Base-by-base conservation (phyloP, 345 rosid species). In the Cardamine resedifolia region DNA sequence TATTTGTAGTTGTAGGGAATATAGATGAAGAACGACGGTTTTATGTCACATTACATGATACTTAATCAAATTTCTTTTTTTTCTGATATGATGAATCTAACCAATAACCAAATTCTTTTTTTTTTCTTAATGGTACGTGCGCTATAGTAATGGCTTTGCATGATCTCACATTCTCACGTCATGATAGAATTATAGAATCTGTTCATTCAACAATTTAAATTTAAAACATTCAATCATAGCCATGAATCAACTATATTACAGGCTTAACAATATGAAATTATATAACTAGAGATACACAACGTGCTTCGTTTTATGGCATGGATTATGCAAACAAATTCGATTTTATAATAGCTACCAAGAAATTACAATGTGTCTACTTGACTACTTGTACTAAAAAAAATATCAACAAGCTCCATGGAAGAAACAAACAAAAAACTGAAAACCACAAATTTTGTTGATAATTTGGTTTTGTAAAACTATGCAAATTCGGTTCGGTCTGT, bases 141-240 rank as follows among this genome's bases (percentile, higher is more conserved):
- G 19, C 20, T 30, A 31, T 64, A 11, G 28, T 48, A 30, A 47
- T 64, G 50, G 20, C 14, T 30, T 48, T 64, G 57, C 65, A 57
- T 69, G 73, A 57, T 57, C 57, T 15, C 56, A 64, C 55, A 27
- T 64, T 57, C 57, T 15, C 56, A 64, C 55, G 41, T 64, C 28
- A 6, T 47, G 41, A 7, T n/a, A 15, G 30, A 68, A 27, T 33
- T 3, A 9, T 66, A 51, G 33, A 43, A 43, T 43, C 18, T 43
- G 3, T 11, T 6, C 61, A 67, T 11, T 26, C 56, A 56, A 68
- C 31, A 28, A 36, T 24, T 24, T 41, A 1, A 1, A 55, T 18
- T 10, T 27, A 3, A 55, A 41, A 68, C 30, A 14, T 39, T 26
- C n/a, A 38, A 2, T 12, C 41, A 36, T 3, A 36, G 4, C 41